These are phyloP conservation scores for Aspergillus asperescens DNA, from an alignment of 495 filamentous ascomycete species.

Conservation along the genomic window DNA sequence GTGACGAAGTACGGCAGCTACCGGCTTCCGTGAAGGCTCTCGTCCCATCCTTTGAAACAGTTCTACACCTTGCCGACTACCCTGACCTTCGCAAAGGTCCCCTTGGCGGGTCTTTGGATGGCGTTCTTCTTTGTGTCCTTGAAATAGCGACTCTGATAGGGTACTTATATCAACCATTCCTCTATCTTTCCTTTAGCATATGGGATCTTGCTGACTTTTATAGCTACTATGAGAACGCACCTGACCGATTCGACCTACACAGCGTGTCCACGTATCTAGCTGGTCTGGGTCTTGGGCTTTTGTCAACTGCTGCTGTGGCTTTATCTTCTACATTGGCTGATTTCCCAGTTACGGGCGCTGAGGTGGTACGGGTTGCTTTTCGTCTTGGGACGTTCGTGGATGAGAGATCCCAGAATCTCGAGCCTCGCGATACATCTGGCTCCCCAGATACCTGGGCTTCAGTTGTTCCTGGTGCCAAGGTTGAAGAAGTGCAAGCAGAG, in stretches of 20 bases:
- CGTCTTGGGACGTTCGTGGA: constrained; percentile 28
- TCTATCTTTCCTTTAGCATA: not conserved
- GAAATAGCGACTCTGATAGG: constrained; percentile 35
- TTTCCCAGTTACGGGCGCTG: constrained; percentile 21
- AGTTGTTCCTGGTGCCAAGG: constrained; percentile 24
- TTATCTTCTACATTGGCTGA: constrained; percentile 23
- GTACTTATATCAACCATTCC: constrained; percentile 18
- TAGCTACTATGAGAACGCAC: constrained; percentile 10
- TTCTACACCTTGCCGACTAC: constrained; percentile 29
- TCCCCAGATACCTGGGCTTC: constrained; percentile 32
- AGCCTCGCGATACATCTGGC: constrained; percentile 1
- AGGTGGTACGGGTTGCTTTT: constrained; percentile 30
- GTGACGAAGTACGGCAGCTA: constrained; percentile 27
- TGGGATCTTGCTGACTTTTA: not conserved
- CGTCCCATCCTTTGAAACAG: constrained; percentile 34
- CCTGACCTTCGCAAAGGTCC: constrained; percentile 30
- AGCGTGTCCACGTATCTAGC: not conserved
- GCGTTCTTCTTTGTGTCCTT: constrained; percentile 28
- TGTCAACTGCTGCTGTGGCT: constrained; percentile 30
- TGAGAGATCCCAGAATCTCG: constrained; percentile 24
- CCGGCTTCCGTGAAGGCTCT: not conserved
- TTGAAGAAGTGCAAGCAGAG: constrained; percentile 27
- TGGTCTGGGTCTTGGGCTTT: constrained; percentile 33
- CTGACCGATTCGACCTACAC: constrained; percentile 1
- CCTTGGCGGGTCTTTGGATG: constrained; percentile 33